Evolutionary conservation across 1,139 yeast genomes (phyloP).

Genomic region (Pichia sp.): DNA sequence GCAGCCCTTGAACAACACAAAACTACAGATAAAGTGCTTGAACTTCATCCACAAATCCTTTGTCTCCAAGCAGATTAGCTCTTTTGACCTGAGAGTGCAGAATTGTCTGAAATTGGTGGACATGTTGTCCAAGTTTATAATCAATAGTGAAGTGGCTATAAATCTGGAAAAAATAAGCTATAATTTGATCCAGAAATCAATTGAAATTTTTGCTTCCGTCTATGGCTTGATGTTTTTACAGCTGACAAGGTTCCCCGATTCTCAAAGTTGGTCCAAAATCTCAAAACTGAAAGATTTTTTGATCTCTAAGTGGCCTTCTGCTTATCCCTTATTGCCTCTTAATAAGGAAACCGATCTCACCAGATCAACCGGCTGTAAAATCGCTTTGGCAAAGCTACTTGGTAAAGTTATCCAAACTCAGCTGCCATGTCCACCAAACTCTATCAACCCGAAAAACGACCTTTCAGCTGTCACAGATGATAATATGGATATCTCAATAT

Average conservation of each 20-base stretch:
- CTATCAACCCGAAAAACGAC: neutral
- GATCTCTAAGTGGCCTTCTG: slow-evolving; percentile 36
- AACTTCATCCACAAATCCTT: slow-evolving; percentile 26
- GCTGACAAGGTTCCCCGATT: slow-evolving; percentile 23
- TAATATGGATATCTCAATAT: slow-evolving; percentile 47
- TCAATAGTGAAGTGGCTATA: slow-evolving; percentile 10
- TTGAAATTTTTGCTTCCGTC: slow-evolving; percentile 25
- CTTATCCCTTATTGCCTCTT: slow-evolving; percentile 47
- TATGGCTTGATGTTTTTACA: slow-evolving; percentile 26
- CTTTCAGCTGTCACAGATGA: slow-evolving; percentile 9
- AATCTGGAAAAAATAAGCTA: slow-evolving; percentile 21
- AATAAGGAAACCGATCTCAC: slow-evolving; percentile 47
- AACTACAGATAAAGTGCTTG: slow-evolving; percentile 25
- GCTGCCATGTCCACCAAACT: slow-evolving; percentile 36
- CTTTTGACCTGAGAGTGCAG: slow-evolving; percentile 20
- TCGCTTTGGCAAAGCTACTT: slow-evolving; percentile 69
- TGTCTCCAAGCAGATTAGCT: slow-evolving; percentile 20
- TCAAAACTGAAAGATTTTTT: slow-evolving; percentile 41
- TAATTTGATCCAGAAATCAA: slow-evolving; percentile 23
- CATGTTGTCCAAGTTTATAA: slow-evolving; percentile 23
- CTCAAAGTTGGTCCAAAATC: slow-evolving; percentile 32
- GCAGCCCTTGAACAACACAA: slow-evolving; percentile 20
- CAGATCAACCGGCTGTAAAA: slow-evolving; percentile 52
- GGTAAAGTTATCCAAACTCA: slow-evolving; percentile 70
- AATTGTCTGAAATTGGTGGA: slow-evolving; percentile 22